These are phyloP conservation scores for Trichophyton rubrum DNA, from an alignment of 2,329 filamentous ascomycete species.

Conservation along the genomic window DNA sequence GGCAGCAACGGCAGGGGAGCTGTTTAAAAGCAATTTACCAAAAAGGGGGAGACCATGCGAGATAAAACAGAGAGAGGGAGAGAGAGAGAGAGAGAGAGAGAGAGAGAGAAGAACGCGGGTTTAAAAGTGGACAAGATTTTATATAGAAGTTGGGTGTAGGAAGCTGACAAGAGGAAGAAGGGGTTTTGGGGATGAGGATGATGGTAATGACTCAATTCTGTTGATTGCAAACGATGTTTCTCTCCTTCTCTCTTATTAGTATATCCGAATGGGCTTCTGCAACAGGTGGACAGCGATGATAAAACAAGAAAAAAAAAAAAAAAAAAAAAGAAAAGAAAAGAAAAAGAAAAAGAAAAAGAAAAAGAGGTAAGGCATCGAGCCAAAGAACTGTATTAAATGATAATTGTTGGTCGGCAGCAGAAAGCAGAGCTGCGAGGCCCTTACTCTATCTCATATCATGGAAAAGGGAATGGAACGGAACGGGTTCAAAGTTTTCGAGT, in stretches of 20 bases:
- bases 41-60: background rate
- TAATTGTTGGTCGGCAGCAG: background rate
- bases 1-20: background rate
- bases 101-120: background rate
- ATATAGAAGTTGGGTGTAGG: background rate
- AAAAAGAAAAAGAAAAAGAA: no score
- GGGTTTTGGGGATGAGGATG: background rate
- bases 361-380: background rate
- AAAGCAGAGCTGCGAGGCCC: background rate
- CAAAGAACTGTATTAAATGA: conserved; percentile 1
- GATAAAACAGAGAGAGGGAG: background rate
- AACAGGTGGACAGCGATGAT: background rate
- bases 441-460: background rate
- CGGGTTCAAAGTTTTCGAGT: background rate
- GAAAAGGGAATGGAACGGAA: background rate
- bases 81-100: background rate
- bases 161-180: background rate
- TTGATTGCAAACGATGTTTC: no score
- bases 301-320: no score
- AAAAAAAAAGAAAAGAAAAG: background rate
- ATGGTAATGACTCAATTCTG: background rate
- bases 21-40: background rate
- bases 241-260: background rate
- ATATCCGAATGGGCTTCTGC: background rate
- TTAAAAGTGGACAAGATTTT: background rate